Percentiles rank a stretch among this genome's conserved stretches.
phyloP scores from a whole-genome alignment of 2,329 filamentous ascomycete genomes.

The Microcera coccophila region DNA sequence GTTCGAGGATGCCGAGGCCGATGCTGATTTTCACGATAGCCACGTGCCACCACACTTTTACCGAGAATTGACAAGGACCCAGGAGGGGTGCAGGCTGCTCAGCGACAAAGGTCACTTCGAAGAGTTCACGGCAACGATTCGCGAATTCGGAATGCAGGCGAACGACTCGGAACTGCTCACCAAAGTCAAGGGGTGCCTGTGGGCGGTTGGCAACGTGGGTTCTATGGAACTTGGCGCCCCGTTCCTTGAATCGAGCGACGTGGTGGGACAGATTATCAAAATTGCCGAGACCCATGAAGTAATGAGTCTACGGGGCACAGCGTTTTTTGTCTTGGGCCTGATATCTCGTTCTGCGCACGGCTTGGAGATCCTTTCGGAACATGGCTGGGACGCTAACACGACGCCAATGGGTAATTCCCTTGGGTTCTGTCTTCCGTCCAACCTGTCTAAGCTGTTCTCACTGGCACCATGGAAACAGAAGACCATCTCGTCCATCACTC shows the following conservation, averaged over 20 bases:
- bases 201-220: conserved; percentile 96
- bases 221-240: conserved; percentile 96
- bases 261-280: conserved; percentile 79
- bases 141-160: conserved; percentile 78
- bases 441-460: conserved; percentile 75
- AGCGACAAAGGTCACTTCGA: conserved; percentile 94
- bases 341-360: conserved; percentile 91
- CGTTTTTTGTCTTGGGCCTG: conserved; percentile 90
- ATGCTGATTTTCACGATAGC: conserved; percentile 56
- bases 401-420: conserved; percentile 77
- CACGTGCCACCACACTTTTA: conserved; percentile 97
- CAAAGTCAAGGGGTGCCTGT: conserved; percentile 94
- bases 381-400: conserved; percentile 90
- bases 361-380: conserved; percentile 81
- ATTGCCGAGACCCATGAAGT: conserved; percentile 88
- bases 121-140: conserved; percentile 85
- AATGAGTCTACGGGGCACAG: conserved; percentile 89
- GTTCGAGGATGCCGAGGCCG: conserved; percentile 55
- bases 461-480: conserved; percentile 58
- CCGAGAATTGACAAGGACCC: conserved; percentile 84
- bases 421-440: conserved; percentile 79
- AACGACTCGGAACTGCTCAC: conserved; percentile 81
- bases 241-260: conserved; percentile 85
- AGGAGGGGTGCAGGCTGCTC: conserved; percentile 85
- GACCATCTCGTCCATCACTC: conserved; percentile 42